Base-by-base conservation (phyloP, 257 asterid genomes). In the Nicotiana obtusifolia region DNA sequence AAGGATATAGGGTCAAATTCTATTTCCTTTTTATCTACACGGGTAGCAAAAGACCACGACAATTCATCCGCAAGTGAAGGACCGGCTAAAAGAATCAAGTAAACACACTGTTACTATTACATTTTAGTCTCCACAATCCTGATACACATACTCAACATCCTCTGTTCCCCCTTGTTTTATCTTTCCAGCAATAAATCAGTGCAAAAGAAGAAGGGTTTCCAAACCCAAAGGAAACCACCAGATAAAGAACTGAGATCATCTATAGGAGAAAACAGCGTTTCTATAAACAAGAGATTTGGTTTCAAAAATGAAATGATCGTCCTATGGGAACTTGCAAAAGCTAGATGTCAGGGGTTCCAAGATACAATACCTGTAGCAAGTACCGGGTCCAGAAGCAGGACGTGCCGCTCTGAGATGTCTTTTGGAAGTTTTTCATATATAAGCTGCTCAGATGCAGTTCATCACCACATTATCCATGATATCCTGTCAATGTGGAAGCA, bases 331-430 rank as follows among this genome's bases (percentile, higher is more conserved):
- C n/a, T n/a, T n/a, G n/a, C 31, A 37, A 68, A 37, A 37, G 56
- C 56, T 68, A 68, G 77, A 35, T 19, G 10, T 68, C 79, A 24
- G 0, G 10, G 44, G 62, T 75, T 75, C 64, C 64, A 75, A 28
- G 61, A 59, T 37, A 54, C 16, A 65, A 64, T 88, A 94, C 99
- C 99, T 83, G 99, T 96, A 85, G 98, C 99, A 79, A 96, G 97
- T 88, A 96, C 98, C 20, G 98, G 99, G 82, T 96, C 99, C 53
- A 96, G 92, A 84, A 96, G 98, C 76, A 94, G 97, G 84, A 96
- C 99, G 83, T 94, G 99, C 68, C 98, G 93, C 86, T 94, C 99
- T 1, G 90, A 85, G 64, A 96, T 96, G 81, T 96, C 99, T 33
- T 88, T 91, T 49, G 98, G 99, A 78, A 96, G 99, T 82, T 96